A percentile compares a stretch with the other conserved stretches of the same genome.
These are phyloP conservation scores for Garcia nutans DNA, from an alignment of 345 rosid genomes.

Conservation along the genomic window DNA sequence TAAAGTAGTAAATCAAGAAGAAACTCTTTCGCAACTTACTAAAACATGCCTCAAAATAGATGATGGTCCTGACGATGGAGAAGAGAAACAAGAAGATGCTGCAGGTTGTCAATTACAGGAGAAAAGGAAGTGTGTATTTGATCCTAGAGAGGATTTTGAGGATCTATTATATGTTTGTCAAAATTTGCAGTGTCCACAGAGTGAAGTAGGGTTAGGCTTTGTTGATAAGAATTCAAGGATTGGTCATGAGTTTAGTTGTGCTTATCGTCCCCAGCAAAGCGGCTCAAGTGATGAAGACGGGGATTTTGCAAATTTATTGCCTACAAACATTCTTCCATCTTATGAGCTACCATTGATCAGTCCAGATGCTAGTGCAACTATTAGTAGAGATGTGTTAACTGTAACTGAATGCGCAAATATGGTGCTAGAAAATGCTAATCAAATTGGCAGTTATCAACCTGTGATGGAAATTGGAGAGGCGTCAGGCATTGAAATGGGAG, in stretches of 20 bases:
- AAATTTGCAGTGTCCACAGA: slow-evolving; percentile 32
- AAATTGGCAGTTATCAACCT: not conserved
- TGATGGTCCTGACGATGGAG: slow-evolving; percentile 7
- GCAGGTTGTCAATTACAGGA: slow-evolving; percentile 7
- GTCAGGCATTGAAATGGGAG: slow-evolving; percentile 5
- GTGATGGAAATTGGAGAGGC: slow-evolving; percentile 16
- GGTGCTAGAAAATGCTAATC: slow-evolving; percentile 21
- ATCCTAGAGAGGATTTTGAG: not conserved
- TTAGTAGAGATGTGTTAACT: not conserved
- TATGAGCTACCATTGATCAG: not conserved
- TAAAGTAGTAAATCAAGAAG: slow-evolving; percentile 56
- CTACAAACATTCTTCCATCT: not conserved
- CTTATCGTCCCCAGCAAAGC: slow-evolving; percentile 12
- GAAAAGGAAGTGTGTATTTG: slow-evolving; percentile 30
- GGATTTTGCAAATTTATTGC: not conserved
- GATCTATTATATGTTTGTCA: slow-evolving; percentile 32
- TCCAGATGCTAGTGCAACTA: not conserved
- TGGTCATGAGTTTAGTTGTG: slow-evolving; percentile 38
- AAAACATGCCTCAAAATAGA: slow-evolving; percentile 35
- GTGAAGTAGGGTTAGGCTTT: slow-evolving; percentile 33
- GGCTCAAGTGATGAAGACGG: slow-evolving; percentile 1
- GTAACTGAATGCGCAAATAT: slow-evolving; percentile 20
- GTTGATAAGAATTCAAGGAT: slow-evolving; percentile 43
- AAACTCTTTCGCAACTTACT: slow-evolving; percentile 30
- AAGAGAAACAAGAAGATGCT: slow-evolving; percentile 13